A percentile compares a stretch with the other conserved stretches of the same genome.
phyloP scores from a whole-genome alignment of 306 rosid genomes.

The Fagus sylvatica region DNA sequence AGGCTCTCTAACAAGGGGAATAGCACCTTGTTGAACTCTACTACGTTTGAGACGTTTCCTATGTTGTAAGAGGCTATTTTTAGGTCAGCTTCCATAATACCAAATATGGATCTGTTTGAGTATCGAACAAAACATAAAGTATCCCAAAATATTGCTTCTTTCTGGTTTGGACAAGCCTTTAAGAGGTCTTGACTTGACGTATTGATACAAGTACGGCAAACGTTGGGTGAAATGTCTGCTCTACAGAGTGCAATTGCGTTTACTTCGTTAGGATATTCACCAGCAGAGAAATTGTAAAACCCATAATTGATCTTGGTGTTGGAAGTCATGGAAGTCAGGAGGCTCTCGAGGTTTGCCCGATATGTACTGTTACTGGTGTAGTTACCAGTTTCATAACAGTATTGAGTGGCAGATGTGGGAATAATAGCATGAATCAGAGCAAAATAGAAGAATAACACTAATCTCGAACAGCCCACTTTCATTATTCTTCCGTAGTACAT shows the following conservation, averaged over 20 bases:
- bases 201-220: constrained; percentile 18
- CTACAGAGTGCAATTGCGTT: constrained; percentile 35
- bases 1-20: neutral
- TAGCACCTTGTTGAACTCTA: neutral
- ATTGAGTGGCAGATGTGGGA: neutral
- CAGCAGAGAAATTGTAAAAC: constrained; percentile 15
- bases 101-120: constrained; percentile 8
- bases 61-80: neutral
- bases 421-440: neutral
- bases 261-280: constrained; percentile 20
- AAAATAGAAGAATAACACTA: no score
- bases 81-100: neutral
- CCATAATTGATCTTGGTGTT: neutral
- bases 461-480: no score
- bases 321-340: constrained; percentile 9
- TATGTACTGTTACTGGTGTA: constrained; percentile 11
- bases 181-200: neutral
- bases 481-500: no score
- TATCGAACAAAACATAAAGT: constrained; percentile 18
- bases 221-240: neutral
- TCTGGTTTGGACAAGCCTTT: constrained; percentile 3
- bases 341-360: constrained; percentile 13
- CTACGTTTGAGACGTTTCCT: neutral
- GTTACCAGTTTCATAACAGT: neutral
- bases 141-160: constrained; percentile 25